A percentile compares a stretch with the other conserved stretches of the same genome.
Evolutionary conservation across 148 eudicot genomes (phyloP).

Genomic region (Mesembryanthemum crystallinum): DNA sequence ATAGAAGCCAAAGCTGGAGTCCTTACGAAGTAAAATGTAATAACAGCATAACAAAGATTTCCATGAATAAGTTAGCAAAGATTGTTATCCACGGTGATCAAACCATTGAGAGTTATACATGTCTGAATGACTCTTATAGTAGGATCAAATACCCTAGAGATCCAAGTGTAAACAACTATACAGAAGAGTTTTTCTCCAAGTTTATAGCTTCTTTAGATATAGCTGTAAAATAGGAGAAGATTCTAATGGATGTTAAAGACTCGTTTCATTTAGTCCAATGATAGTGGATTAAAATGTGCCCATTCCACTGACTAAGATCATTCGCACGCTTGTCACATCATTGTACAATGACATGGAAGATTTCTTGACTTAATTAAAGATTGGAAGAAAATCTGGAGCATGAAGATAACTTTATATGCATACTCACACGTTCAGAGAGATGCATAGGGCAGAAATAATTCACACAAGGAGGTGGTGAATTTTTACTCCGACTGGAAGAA

Average conservation of each 20-base stretch:
- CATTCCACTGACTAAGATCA: not conserved
- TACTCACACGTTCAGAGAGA: slow-evolving; percentile 84
- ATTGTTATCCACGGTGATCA: not conserved
- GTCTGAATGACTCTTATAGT: not conserved
- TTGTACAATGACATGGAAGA: not conserved
- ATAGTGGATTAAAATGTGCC: not conserved
- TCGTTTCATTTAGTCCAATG: not conserved
- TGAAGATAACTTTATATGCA: not conserved
- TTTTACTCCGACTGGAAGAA: slow-evolving; percentile 68
- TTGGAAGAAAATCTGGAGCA: not conserved
- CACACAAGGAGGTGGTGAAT: slow-evolving; percentile 81
- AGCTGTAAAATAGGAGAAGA: not conserved
- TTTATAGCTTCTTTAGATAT: not conserved
- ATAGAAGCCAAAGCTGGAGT: not conserved
- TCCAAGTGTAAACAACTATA: not conserved
- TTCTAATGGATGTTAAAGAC: not conserved
- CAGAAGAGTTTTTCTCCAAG: not conserved
- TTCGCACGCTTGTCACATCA: not conserved
- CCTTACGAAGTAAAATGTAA: not conserved
- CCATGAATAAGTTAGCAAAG: not conserved
- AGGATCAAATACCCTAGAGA: not conserved
- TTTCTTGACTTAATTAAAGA: not conserved
- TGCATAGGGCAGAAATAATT: slow-evolving; percentile 92
- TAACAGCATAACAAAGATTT: not conserved
- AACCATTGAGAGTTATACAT: not conserved